Evolutionary conservation across 306 rosid species (phyloP), one percentile per base, ranked within the genome.

Genomic region (Gastrolobium bilobum): DNA sequence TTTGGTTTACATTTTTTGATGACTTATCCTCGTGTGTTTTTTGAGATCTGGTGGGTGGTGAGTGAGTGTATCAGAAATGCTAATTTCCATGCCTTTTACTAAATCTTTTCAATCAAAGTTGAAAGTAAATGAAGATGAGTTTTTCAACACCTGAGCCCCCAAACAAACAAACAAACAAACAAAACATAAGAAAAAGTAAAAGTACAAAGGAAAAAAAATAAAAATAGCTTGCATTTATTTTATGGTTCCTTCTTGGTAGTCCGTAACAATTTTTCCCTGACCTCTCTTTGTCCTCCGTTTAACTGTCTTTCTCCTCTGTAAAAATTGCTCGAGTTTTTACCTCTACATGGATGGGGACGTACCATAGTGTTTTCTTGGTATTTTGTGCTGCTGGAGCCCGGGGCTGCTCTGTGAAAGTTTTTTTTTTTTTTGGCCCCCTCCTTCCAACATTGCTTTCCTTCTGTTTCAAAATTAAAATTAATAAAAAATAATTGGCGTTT

Each of bases 1-100:
- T 72, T 78, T 52, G 44, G 73, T 73, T 65, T 57, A 43, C 14
- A 39, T 80, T 73, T 46, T 42, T 69, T 75, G 63, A 31, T 53
- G 71, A 68, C 10, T 79, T 79, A 58, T 53, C 51, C 60, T 67
- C 47, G 66, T 43, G 74, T 71, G 78, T 60, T 54, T 10, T 72
- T 51, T 72, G 82, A 82, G 87, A 85, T 88, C 91, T 85, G 79
- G 76, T 83, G 75, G 79, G 76, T 83, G 75, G 67, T 71, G 75
- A 66, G 65, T 48, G 73, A 59, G 78, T 30, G 56, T 30, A 15
- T 43, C 14, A 15, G 70, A 67, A 59, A 68, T 69, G 76, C 34
- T 57, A 68, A 83, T 84, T 81, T 73, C 76, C 69, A 83, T 76
- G 82, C 66, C 50, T 66, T 43, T 76, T 75, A 57, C 78, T 77